These are phyloP conservation scores for Emmonsia crescens DNA, from an alignment of 2,329 filamentous ascomycete species.

Conservation along the genomic window DNA sequence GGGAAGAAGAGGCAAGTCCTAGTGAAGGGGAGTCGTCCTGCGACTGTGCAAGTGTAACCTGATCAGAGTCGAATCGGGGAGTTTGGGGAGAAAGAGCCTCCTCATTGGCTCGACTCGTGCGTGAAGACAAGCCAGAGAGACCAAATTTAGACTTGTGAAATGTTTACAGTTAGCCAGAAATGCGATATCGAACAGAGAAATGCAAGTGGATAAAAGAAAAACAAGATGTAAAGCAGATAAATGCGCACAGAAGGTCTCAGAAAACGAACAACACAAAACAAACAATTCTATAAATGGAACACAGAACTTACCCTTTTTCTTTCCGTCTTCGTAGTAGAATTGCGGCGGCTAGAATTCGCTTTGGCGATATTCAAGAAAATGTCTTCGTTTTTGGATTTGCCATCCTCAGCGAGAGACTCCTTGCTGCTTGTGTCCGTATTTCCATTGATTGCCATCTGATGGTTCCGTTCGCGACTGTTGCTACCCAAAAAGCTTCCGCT, in stretches of 20 bases:
- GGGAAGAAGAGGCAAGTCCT: slow-evolving; percentile 18
- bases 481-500: slow-evolving; percentile 15
- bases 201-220: neutral
- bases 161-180: slow-evolving; percentile 14
- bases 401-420: slow-evolving; percentile 27
- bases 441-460: neutral
- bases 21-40: slow-evolving; percentile 24
- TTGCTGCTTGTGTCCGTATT: slow-evolving; percentile 16
- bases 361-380: slow-evolving; percentile 38
- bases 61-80: slow-evolving; percentile 20
- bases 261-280: neutral
- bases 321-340: slow-evolving; percentile 28
- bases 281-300: neutral
- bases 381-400: slow-evolving; percentile 32
- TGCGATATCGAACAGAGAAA: neutral
- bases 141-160: slow-evolving; percentile 26
- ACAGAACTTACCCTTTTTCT: slow-evolving; percentile 15
- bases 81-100: slow-evolving; percentile 29
- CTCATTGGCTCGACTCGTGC: slow-evolving; percentile 22
- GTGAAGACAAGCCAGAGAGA: slow-evolving; percentile 28
- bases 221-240: neutral
- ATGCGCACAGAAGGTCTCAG: neutral
- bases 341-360: slow-evolving; percentile 28
- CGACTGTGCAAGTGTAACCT: slow-evolving; percentile 26
- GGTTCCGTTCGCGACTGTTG: slow-evolving; percentile 9